Evolutionary conservation across 2,329 filamentous ascomycete species (phyloP), one percentile per base, ranked within the genome.

Genomic region (Akanthomyces muscarius): DNA sequence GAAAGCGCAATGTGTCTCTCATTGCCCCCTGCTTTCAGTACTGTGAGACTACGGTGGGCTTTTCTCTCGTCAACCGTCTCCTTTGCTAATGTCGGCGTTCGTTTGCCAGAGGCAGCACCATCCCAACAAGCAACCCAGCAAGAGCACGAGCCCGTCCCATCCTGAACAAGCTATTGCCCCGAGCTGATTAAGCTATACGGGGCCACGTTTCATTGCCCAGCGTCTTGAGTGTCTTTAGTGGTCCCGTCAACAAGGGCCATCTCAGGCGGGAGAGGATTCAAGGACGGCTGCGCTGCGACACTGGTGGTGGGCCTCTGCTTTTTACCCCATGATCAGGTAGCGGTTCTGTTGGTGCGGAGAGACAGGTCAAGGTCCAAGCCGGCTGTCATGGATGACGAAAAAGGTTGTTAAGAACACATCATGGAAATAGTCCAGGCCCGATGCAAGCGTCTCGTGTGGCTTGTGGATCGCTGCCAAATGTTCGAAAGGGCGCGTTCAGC

Each of bases 271-370:
- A 41, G 21, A 45, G 18, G 13, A 25, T 18, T 18, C 36, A 28
- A 25, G 45, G 28, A 41, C 6, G 30, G 58, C 47, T 61, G 58
- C 38, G 18, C 55, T 38, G 30, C 28, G 25, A 61, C 59, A 48
- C 42, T 55, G 42, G 16, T 41, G 48, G 45, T 53, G 58, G 47
- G 38, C 23, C 47, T 53, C 45, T 50, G 16, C 28, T 53, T 33
- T 33, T 25, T 41, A 28, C 25, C 38, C 58, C 48, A 61, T 61
- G 38, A 52, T 61, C 50, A 53, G n/a, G 48, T 36, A 45, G 36
- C 36, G 14, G 21, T 30, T 33, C 47, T 42, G 16, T 1, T n/a
- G 23, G 18, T 30, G 14, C n/a, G 28, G 25, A 30, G 25, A 36
- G 14, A 3, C 23, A n/a, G 33, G 33, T 30, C 33, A 5, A 33